These are phyloP conservation scores for Trichoderma simmonsii DNA, from an alignment of 2,329 filamentous ascomycete genomes.

Conservation along the genomic window DNA sequence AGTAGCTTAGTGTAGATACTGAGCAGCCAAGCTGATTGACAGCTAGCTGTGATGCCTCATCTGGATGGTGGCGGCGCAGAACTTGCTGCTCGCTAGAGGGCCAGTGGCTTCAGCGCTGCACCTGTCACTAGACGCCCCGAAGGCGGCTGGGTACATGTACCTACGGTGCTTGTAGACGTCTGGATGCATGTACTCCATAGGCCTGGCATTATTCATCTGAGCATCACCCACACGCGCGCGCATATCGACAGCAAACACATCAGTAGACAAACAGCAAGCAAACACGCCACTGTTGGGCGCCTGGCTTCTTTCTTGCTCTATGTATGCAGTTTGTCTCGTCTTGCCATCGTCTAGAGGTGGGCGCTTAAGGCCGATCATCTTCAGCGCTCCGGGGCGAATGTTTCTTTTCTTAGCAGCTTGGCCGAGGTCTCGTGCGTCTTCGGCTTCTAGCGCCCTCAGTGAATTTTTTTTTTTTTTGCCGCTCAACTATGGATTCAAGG, in stretches of 20 bases:
- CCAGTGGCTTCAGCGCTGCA: background rate
- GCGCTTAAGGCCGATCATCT: constrained; percentile 7
- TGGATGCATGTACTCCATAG: background rate
- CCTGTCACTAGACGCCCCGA: background rate
- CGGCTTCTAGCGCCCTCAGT: background rate
- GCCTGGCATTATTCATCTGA: background rate
- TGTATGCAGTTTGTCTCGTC: background rate
- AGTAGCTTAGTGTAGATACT: background rate
- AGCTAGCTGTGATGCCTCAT: background rate
- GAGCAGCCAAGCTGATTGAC: background rate
- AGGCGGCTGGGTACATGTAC: background rate
- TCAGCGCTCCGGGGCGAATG: background rate
- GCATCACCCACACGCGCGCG: background rate
- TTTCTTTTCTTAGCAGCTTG: background rate
- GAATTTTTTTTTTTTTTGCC: background rate
- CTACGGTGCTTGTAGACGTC: background rate
- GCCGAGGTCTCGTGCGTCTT: background rate
- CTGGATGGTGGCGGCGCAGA: background rate
- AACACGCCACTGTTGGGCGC: background rate
- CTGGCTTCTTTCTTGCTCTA: background rate
- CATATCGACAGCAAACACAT: background rate
- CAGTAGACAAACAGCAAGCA: background rate
- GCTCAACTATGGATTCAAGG: background rate
- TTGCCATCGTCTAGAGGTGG: background rate
- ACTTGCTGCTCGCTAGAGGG: background rate